Percentiles rank a stretch among this genome's conserved stretches.
These are phyloP conservation scores for Phytophthora sp. DNA, from an alignment of 352 stramenopile genomes.

Conservation along the genomic window DNA sequence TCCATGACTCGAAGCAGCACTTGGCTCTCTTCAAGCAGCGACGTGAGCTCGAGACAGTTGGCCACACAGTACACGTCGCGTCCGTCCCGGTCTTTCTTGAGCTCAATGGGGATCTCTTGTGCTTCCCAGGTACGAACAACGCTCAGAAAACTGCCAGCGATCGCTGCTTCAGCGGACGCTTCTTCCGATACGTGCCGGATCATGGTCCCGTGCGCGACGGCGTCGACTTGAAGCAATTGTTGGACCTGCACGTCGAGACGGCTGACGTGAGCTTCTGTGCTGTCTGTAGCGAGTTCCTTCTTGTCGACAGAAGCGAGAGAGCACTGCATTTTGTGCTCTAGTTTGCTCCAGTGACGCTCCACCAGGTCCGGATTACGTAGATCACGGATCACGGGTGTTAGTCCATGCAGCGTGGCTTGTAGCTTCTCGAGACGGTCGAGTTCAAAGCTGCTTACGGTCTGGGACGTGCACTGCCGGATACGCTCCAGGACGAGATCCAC, in stretches of 20 bases:
- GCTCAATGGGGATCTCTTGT: constrained; percentile 53
- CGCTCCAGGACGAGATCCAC: constrained; percentile 33
- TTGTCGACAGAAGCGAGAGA: constrained; percentile 31
- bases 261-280: neutral
- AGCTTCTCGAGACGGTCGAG: constrained; percentile 44
- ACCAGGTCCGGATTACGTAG: constrained; percentile 62
- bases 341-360: constrained; percentile 74
- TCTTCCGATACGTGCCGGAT: constrained; percentile 78
- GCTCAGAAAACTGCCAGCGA: constrained; percentile 63
- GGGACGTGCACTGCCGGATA: constrained; percentile 17
- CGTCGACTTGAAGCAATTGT: constrained; percentile 59
- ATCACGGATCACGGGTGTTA: constrained; percentile 64
- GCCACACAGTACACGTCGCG: constrained; percentile 60
- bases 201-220: constrained; percentile 39
- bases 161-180: constrained; percentile 67
- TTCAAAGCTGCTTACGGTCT: constrained; percentile 30
- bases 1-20: constrained; percentile 78
- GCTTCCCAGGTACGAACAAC: constrained; percentile 64
- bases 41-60: constrained; percentile 60
- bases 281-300: neutral
- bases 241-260: constrained; percentile 51
- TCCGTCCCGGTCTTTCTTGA: constrained; percentile 66
- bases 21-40: constrained; percentile 74
- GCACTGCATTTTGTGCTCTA: constrained; percentile 74
- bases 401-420: constrained; percentile 50